Conservation (phyloP, 768 basidiomycete genomes). For the Terana coerulea region DNA sequence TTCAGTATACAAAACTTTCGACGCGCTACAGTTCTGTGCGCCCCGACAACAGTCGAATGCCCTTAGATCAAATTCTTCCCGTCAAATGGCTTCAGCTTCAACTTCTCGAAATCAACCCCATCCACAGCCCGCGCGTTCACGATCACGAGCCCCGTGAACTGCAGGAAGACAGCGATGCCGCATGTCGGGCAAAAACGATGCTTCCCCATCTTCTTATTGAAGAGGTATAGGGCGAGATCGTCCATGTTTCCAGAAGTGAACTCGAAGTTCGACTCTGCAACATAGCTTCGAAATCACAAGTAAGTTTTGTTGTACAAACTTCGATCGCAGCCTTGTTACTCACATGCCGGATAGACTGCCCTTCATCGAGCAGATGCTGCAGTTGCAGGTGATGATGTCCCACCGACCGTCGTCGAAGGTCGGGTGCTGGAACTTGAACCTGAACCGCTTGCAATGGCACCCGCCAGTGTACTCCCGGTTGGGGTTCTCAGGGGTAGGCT, state of each 20-base stretch:
- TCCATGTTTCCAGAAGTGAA: not conserved
- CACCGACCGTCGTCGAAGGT: not conserved
- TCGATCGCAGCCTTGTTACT: no score
- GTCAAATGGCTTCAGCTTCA: not conserved
- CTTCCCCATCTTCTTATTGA: not conserved
- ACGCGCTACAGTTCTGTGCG: no score
- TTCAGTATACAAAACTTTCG: no score
- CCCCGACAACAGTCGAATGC: no score
- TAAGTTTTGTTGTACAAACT: no score
- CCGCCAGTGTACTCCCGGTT: not conserved
- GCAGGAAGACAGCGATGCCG: not conserved
- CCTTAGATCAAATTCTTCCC: not conserved
- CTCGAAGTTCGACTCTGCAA: not conserved
- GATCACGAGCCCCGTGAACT: not conserved
- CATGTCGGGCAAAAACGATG: not conserved
- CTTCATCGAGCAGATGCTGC: not conserved
- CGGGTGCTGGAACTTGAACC: conserved; percentile 1
- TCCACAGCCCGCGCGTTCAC: not conserved
- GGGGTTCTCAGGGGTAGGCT: no score
- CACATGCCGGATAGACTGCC: not conserved
- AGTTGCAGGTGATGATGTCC: conserved; percentile 4
- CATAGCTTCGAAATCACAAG: not conserved
- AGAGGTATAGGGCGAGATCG: not conserved
- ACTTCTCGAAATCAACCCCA: not conserved
- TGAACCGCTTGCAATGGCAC: not conserved